Conservation (phyloP, 345 rosid genomes). For the Garcia nutans region DNA sequence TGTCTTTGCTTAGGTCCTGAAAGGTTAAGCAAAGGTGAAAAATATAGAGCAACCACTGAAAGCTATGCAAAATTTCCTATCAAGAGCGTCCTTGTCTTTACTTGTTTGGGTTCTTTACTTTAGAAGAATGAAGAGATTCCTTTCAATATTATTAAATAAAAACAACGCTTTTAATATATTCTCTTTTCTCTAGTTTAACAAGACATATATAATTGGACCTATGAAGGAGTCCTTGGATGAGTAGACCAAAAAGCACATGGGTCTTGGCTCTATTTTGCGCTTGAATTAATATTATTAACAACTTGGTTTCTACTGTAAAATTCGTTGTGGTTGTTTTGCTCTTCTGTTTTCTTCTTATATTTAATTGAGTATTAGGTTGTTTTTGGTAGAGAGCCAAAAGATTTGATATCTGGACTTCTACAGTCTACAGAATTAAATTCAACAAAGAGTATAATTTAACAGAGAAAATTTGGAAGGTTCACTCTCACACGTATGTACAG, state of each 20-base stretch:
- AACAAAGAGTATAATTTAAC: background rate
- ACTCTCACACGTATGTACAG: background rate
- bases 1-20: conserved; percentile 24
- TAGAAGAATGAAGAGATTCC: conserved; percentile 18
- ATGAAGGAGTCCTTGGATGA: conserved; percentile 13
- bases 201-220: conserved; percentile 4
- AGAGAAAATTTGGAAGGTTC: background rate
- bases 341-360: conserved; percentile 47
- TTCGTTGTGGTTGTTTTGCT: conserved; percentile 31
- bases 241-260: conserved; percentile 34
- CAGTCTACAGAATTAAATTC: background rate
- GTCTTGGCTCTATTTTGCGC: conserved; percentile 17
- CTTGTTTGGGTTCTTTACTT: conserved; percentile 28
- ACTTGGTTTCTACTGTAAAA: conserved; percentile 16
- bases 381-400: conserved; percentile 27
- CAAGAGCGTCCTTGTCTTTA: conserved; percentile 40
- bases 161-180: background rate
- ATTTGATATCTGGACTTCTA: background rate
- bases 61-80: conserved; percentile 15
- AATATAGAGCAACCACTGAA: conserved; percentile 22
- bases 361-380: conserved; percentile 52
- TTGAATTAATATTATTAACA: conserved; percentile 14
- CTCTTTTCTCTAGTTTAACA: conserved; percentile 8
- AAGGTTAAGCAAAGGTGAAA: conserved; percentile 34
- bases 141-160: conserved; percentile 10